phyloP scores from a whole-genome alignment of 495 filamentous ascomycete genomes.

The Aspergillus baeticus region DNA sequence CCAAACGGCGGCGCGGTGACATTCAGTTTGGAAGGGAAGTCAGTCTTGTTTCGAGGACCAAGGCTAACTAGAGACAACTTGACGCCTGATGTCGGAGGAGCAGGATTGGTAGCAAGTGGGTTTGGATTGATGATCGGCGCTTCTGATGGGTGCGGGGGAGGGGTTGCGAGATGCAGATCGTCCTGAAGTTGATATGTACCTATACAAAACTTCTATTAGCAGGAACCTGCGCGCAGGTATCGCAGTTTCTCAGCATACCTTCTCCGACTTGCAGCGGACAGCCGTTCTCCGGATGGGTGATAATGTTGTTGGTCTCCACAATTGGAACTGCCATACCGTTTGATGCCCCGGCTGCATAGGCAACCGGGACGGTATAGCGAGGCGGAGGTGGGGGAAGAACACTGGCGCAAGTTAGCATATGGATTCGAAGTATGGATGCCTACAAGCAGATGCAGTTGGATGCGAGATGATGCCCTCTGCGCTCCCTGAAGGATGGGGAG shows the following conservation, averaged over 20 bases:
- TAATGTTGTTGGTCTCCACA: slow-evolving; percentile 88
- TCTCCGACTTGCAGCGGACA: slow-evolving; percentile 85
- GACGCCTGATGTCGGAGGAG: slow-evolving; percentile 80
- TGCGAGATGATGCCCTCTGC: background rate
- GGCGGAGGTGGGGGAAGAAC: slow-evolving; percentile 84
- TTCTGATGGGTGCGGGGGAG: slow-evolving; percentile 93
- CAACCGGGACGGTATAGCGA: slow-evolving; percentile 67
- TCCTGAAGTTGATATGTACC: slow-evolving; percentile 88
- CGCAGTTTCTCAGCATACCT: slow-evolving; percentile 50
- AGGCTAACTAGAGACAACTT: slow-evolving; percentile 76
- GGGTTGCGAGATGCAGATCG: slow-evolving; percentile 87
- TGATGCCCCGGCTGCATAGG: slow-evolving; percentile 63
- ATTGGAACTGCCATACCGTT: slow-evolving; percentile 65
- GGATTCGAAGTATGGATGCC: background rate
- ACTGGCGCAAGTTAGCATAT: slow-evolving; percentile 38
- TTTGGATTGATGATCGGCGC: slow-evolving; percentile 81
- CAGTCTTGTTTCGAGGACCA: slow-evolving; percentile 56
- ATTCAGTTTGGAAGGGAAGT: slow-evolving; percentile 37
- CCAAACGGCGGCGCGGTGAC: slow-evolving; percentile 71
- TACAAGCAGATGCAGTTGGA: background rate
- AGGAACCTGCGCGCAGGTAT: slow-evolving; percentile 13
- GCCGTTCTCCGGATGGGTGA: slow-evolving; percentile 71
- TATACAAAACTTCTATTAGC: slow-evolving; percentile 33
- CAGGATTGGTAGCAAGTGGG: slow-evolving; percentile 79
- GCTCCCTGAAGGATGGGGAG: background rate